Base-by-base conservation (phyloP, 2,329 filamentous ascomycete species). In the Ascochyta fabae region DNA sequence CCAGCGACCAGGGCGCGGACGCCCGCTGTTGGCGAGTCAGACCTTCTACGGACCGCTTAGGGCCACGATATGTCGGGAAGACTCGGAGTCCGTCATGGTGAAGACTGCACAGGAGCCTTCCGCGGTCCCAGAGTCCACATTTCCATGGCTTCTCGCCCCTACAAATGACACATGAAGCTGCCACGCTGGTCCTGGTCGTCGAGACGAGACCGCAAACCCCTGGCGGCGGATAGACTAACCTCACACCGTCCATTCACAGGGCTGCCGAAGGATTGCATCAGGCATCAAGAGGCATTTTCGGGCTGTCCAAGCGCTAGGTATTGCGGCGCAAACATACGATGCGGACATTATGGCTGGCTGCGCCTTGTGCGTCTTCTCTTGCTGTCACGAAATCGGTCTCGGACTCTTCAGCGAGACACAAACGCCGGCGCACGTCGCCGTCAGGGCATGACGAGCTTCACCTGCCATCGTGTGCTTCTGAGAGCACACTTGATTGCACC, bases 111-210 rank as follows among this genome's bases (percentile, higher is more conserved):
- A 50, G 19, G 12, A 38, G 36, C 15, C n/a, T 41, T 43, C 38
- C 38, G 47, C 47, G 43, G 42, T 50, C 31, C 12, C 9, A 39
- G 43, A 56, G 48, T 44, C 53, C 53, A 51, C 53, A 56, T 43
- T 57, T 57, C 48, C 39, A 53, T 52, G 39, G 48, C 54, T 48
- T 57, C 54, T 57, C 54, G 54, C 54, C 54, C 48, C 39, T 57
- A 35, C 39, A 40, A 48, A 57, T 57, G 54, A 57, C 54, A 57
- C 54, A 57, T 53, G 39, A 19, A 38, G 48, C 53, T 43, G 42
- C 24, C 53, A 38, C 47, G 31, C 19, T 46, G 53, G 41, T 38
- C 26, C 43, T 48, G 19, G 42, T 15, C 47, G 36, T 51, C 53
- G 53, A 56, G 53, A 56, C 53, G 53, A 51, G 53, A 39, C 53